Evolutionary conservation across 176 grass and related monocot species (phyloP), one percentile per base, ranked within the genome.

Genomic region (Zoysia japonica): DNA sequence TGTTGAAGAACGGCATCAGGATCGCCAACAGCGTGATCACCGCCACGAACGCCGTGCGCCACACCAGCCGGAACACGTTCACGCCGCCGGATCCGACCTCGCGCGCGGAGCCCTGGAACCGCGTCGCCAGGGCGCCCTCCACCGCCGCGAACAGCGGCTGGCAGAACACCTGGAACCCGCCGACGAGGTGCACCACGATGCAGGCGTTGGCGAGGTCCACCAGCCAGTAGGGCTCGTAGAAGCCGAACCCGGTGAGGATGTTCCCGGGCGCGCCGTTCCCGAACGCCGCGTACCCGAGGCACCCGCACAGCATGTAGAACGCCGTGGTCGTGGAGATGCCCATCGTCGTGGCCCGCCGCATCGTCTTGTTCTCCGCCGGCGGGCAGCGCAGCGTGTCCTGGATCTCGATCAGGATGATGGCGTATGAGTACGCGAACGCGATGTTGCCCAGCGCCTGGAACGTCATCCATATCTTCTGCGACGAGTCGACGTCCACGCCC

Each of bases 1-100:
- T 90, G 69, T 97, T 97, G 87, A 94, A 97, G 89, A 97, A 97
- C 1, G 94, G 91, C 94, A 97, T 80, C 9, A 90, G 9, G 56
- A 92, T 74, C 1, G 91, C 94, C 36, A 86, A 59, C 11, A 91
- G 81, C 51, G 91, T 97, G 55, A 82, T 71, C 1, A 89, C 66
- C n/a, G 42, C 76, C 70, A 97, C 89, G 78, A 85, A 97, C 47
- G 75, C 38, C 17, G 94, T 88, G 78, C 94, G 79, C 89, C 85
- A 97, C 37, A 82, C 69, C 13, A 94, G 51, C 55, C 82, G 56
- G 79, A 93, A 90, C 12, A 78, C 20, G 45, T 83, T 88, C 1
- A 91, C 9, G 28, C 80, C 54, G 11, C 60, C 15, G 11, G 49
- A 45, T 57, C 51, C 63, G 65, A 42, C 51, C 39, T 80, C 78